A percentile compares a stretch with the other conserved stretches of the same genome.
These are phyloP conservation scores for Chaetomium cochliodes DNA, from an alignment of 495 filamentous ascomycete species.

Conservation along the genomic window DNA sequence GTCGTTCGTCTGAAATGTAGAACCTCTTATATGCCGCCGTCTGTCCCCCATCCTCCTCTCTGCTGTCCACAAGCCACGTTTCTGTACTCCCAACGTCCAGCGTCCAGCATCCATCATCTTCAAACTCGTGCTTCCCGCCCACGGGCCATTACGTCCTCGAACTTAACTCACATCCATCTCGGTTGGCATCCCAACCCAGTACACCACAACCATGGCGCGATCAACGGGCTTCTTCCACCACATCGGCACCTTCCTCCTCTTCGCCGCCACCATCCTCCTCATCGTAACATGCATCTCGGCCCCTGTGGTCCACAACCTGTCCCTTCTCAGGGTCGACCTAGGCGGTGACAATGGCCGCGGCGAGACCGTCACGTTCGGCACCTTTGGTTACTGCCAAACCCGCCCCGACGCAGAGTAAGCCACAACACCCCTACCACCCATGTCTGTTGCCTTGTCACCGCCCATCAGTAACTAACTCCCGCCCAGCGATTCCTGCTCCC, in stretches of 20 bases:
- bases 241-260: conserved; percentile 58
- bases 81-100: not conserved
- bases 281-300: conserved; percentile 59
- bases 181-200: not conserved
- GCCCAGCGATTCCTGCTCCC: conserved; percentile 45
- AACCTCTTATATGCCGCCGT: conserved; percentile 11
- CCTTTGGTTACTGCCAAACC: conserved; percentile 56
- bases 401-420: conserved; percentile 26
- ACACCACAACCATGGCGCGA: conserved; percentile 37
- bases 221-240: conserved; percentile 55
- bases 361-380: conserved; percentile 52
- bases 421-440: not conserved
- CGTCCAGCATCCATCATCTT: not conserved
- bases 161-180: not conserved
- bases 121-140: not conserved
- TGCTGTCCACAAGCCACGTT: conserved; percentile 1
- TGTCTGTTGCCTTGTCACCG: not conserved
- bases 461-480: not conserved
- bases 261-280: conserved; percentile 53
- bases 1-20: not conserved
- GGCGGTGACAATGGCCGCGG: conserved; percentile 21
- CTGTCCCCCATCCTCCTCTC: not conserved
- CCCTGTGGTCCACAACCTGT: conserved; percentile 54
- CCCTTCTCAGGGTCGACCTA: conserved; percentile 52
- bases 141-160: not conserved